Percentiles rank a stretch among this genome's conserved stretches.
Conservation (phyloP, 768 basidiomycete species). For the Cystobasidium onofrii region DNA sequence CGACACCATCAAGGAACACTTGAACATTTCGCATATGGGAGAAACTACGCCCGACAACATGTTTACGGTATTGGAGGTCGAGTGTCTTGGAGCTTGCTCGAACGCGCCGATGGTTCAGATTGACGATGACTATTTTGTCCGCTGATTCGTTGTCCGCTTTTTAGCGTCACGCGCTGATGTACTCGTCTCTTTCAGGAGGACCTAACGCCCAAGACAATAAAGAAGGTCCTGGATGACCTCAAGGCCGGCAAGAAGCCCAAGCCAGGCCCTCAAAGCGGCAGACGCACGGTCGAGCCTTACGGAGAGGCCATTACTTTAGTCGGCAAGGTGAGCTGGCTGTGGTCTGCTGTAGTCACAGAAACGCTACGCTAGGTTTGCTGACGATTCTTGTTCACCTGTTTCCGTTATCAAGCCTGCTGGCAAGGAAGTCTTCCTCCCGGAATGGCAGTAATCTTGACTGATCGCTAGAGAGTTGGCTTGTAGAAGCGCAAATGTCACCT, state of each 20-base stretch:
- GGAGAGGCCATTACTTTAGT: conserved; percentile 22
- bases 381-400: neutral
- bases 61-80: conserved; percentile 95
- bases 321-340: conserved; percentile 11
- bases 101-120: conserved; percentile 96
- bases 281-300: conserved; percentile 13
- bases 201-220: conserved; percentile 49
- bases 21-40: conserved; percentile 55
- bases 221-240: conserved; percentile 47
- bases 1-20: conserved; percentile 68
- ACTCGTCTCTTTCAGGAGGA: conserved; percentile 45
- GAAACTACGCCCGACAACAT: conserved; percentile 92
- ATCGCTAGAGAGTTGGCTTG: no score
- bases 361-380: neutral
- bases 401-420: neutral
- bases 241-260: conserved; percentile 68
- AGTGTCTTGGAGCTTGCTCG: conserved; percentile 96
- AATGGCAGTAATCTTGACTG: neutral
- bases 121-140: conserved; percentile 95
- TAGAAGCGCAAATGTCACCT: neutral
- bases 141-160: no score
- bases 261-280: conserved; percentile 50
- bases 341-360: neutral
- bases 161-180: neutral
- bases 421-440: conserved; percentile 12